Evolutionary conservation across 352 stramenopile species (phyloP).

Genomic region (Globisporangium acanthophoron): DNA sequence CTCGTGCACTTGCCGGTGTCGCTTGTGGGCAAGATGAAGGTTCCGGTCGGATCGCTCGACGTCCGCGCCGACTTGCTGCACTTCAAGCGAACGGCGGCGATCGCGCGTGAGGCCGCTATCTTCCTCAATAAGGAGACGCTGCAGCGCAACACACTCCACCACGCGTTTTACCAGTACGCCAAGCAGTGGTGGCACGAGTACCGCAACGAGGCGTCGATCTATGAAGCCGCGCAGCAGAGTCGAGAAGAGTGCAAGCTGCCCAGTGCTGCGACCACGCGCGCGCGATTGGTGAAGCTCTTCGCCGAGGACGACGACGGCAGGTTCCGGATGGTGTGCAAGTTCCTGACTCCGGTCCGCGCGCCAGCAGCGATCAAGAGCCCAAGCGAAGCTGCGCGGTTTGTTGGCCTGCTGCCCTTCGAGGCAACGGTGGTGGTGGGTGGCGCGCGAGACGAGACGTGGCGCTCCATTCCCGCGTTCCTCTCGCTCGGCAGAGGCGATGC

Average conservation of each 20-base stretch:
- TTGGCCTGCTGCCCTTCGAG: constrained; percentile 72
- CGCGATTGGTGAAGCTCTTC: constrained; percentile 77
- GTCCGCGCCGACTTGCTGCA: constrained; percentile 62
- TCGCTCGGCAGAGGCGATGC: constrained; percentile 64
- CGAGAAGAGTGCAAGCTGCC: constrained; percentile 3
- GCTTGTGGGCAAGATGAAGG: constrained; percentile 62
- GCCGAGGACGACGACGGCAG: constrained; percentile 83
- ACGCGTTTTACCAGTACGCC: constrained; percentile 77
- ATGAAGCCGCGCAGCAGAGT: constrained; percentile 5
- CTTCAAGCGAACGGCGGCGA: constrained; percentile 36
- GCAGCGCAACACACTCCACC: constrained; percentile 41
- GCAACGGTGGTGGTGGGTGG: constrained; percentile 45
- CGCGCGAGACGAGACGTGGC: constrained; percentile 66
- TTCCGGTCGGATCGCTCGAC: constrained; percentile 59
- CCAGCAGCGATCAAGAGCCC: constrained; percentile 51
- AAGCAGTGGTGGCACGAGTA: constrained; percentile 86
- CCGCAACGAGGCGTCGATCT: constrained; percentile 23
- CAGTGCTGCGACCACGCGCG: constrained; percentile 10
- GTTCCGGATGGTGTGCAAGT: constrained; percentile 86
- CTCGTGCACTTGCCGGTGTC: constrained; percentile 68
- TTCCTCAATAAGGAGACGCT: constrained; percentile 58
- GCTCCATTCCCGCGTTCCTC: constrained; percentile 66
- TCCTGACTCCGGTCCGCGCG: constrained; percentile 53
- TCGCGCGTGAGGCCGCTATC: constrained; percentile 32
- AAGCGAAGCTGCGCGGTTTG: constrained; percentile 83